Base-by-base conservation (phyloP, 2,329 filamentous ascomycete genomes). In the Colletotrichum nymphaeae region DNA sequence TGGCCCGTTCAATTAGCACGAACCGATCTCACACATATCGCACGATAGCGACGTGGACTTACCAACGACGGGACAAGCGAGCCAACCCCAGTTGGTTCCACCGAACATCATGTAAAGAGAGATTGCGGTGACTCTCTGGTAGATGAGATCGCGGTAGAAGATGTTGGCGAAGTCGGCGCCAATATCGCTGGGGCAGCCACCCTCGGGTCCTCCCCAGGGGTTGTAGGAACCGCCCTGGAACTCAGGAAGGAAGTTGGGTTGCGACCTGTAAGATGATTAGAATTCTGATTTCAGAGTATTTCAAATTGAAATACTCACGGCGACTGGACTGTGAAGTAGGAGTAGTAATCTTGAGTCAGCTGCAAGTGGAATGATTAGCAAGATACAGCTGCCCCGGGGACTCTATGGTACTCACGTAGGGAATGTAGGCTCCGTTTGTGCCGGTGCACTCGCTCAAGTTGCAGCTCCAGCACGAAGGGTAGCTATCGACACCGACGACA, bases 81-180 rank as follows among this genome's bases (percentile, higher is more conserved):
- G 81, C 60, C 87, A 87, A 5, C 90, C 90, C 90, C 89, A 92
- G 74, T 89, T 91, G 0, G 91, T 92, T 2, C 91, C 91, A 4
- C 91, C 91, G 65, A 87, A 93, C 64, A 91, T 81, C 90, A 93
- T 92, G 78, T 93, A 93, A 2, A 93, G 79, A 35, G 86, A 91
- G 67, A 92, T 86, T 0, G 88, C 89, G 0, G 89, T 90, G 4
- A 91, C 86, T 1, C 88, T 84, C 76, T 92, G 88, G 30, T 85
- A 88, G 30, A 92, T 88, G 66, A 91, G 86, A 77, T 92, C 88
- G 12, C 90, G 85, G 78, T 93, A 93, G 80, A 91, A 92, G 4
- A 93, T 78, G 69, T 92, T 92, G 1, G 88, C 90, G 75, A 90
- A 93, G 59, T 91, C 88, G 0, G 87, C 84, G 1, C 88, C 88